Base-by-base conservation (phyloP, 306 rosid species). In the Glycine tomentella region DNA sequence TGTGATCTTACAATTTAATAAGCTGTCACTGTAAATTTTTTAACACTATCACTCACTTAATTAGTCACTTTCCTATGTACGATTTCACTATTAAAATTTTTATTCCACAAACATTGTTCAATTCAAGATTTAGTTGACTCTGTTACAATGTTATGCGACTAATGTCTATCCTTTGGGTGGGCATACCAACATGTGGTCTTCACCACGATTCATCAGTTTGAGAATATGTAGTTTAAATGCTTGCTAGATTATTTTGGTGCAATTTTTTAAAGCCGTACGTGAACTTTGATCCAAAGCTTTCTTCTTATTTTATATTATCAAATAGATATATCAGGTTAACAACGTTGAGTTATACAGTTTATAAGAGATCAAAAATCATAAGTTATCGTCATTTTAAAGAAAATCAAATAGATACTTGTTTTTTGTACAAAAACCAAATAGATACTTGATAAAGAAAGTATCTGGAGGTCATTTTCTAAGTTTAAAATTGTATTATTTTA, bases 171-270 rank as follows among this genome's bases (percentile, higher is more conserved):
- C 33, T 25, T 53, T 31, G 66, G 48, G 70, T 59, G 79, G 70
- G 79, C 42, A 57, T 53, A 40, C 38, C 56, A 74, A 17, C 56
- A 44, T 44, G 70, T 61, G 80, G 71, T 75, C 58, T 70, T 44
- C 70, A 7, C 56, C 14, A 13, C 36, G 61, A 46, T 49, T 76
- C 72, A 62, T 62, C 15, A 31, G 62, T 61, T 15, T 4, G 17
- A 25, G 33, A 46, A 76, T 9, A 48, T 3, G 50, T 51, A 46
- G 72, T 7, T 75, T 75, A 20, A 44, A 25, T 75, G 70, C 58
- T 44, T 34, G 16, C 33, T 36, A 46, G 10, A 49, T 62, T 76
- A 49, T 76, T 62, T 76, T 76, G 72, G 10, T 62, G 50, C 50
- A 62, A 76, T 2, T 0, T 16, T 13, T 75, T 62, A 1, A 76